Conservation (phyloP, 306 rosid genomes). For the Cicer pinnatifidum region DNA sequence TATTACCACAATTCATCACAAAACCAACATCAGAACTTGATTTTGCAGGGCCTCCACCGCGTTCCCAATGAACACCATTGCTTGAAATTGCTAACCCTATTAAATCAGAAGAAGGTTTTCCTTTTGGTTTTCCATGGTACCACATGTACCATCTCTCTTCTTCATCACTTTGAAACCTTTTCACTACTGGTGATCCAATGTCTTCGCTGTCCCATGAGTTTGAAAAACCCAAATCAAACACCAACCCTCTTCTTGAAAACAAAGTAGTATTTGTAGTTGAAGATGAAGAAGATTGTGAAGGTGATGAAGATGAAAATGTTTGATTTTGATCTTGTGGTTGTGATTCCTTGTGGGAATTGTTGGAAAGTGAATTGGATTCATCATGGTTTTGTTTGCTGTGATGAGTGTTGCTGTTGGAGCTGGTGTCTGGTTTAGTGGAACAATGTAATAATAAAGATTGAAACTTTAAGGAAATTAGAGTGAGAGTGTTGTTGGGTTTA, state of each 20-base stretch:
- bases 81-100: conserved; percentile 79
- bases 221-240: conserved; percentile 62
- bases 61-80: conserved; percentile 90
- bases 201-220: conserved; percentile 72
- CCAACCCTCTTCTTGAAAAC: conserved; percentile 60
- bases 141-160: conserved; percentile 92
- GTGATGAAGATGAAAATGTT: conserved; percentile 41
- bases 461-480: conserved; percentile 33
- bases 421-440: conserved; percentile 69
- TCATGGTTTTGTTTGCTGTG: conserved; percentile 41
- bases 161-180: conserved; percentile 74
- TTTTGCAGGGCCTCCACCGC: conserved; percentile 59
- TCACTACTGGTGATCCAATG: conserved; percentile 75
- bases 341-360: conserved; percentile 27
- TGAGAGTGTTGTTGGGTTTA: conserved; percentile 46
- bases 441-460: conserved; percentile 55
- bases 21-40: conserved; percentile 64
- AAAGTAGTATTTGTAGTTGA: conserved; percentile 11
- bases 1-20: conserved; percentile 64
- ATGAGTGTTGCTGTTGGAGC: conserved; percentile 50
- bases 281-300: not conserved
- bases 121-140: conserved; percentile 67
- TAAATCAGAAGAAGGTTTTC: conserved; percentile 52
- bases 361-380: conserved; percentile 45
- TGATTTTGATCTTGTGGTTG: conserved; percentile 37